phyloP scores from a whole-genome alignment of 257 asterid species.

The Henckelia pumila region DNA sequence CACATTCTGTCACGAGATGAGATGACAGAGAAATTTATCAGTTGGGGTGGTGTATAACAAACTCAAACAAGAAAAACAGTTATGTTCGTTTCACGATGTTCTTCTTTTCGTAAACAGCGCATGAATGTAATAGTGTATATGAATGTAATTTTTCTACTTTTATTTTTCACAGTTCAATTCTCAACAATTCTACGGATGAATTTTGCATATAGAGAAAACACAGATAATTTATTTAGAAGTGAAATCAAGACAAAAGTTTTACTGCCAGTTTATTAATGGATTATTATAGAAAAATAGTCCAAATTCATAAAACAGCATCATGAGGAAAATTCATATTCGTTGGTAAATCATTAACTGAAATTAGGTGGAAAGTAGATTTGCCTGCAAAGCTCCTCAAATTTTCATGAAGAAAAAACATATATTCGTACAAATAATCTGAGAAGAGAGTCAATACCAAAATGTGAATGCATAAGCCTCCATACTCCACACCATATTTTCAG shows the following conservation, averaged over 20 bases:
- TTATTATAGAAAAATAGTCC: not conserved
- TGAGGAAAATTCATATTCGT: not conserved
- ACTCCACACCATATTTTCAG: not conserved
- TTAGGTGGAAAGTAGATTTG: not conserved
- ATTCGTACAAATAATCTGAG: not conserved
- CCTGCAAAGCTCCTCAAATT: not conserved
- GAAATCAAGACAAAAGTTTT: too few relatives aligned
- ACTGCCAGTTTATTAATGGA: not conserved
- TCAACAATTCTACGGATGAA: not conserved
- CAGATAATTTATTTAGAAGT: not conserved
- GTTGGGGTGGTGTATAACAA: not conserved
- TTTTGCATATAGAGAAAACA: not conserved
- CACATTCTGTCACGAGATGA: not conserved
- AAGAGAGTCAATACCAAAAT: not conserved
- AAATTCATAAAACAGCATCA: not conserved
- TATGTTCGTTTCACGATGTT: not conserved
- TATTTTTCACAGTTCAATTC: not conserved
- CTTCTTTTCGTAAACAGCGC: not conserved
- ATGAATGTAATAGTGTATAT: not conserved
- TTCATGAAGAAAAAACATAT: too few relatives aligned
- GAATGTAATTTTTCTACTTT: not conserved
- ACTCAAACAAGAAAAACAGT: not conserved
- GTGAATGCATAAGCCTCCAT: not conserved
- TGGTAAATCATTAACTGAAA: not conserved
- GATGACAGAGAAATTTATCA: not conserved